Evolutionary conservation across 164 flowering plant species (phyloP), one percentile per base, ranked within the genome.

Genomic region (Akebia trifoliata): DNA sequence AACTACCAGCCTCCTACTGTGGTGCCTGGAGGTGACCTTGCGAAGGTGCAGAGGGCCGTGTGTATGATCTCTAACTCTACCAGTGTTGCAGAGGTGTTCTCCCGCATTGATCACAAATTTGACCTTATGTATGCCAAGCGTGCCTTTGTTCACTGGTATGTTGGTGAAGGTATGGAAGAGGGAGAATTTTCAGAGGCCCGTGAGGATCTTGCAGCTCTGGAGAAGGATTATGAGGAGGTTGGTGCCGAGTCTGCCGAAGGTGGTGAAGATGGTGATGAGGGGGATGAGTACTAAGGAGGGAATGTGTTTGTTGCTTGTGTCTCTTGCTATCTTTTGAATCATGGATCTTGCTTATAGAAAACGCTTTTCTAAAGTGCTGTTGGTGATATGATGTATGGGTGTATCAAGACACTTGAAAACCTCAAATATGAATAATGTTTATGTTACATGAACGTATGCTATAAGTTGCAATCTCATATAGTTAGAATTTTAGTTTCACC

Each of bases 11-110:
- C 84, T 3, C 84, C 84, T 1, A 78, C 81, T 39, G 81, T 76
- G 37, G 86, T 81, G 3, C 86, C 86, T 2, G 83, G 86, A 15
- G 86, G 84, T 61, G 84, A 81, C 54, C 76, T 79, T 36, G 84
- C 84, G n/a, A 79, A 77, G 66, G 84, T 77, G 37, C 84, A 79
- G 67, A 79, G 86, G 51, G 86, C 81, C 29, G 84, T 79, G 9
- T 79, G 84, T 66, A 82, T 82, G 87, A 82, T 82, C 61, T 82
- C 84, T 8, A 79, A 82, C 69, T 82, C 84, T 34, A 81, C 86
- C 64, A 81, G 81, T 61, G 86, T 81, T 30, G 86, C 86, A 0
- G 83, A 81, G 63, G 86, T 81, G 61, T 81, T 81, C 76, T 81
- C 83, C 4, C 69, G 86, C 22, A 78, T 81, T 67, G 86, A 81